Conservation (phyloP, 345 rosid species). For the Sonneratia caseolaris region DNA sequence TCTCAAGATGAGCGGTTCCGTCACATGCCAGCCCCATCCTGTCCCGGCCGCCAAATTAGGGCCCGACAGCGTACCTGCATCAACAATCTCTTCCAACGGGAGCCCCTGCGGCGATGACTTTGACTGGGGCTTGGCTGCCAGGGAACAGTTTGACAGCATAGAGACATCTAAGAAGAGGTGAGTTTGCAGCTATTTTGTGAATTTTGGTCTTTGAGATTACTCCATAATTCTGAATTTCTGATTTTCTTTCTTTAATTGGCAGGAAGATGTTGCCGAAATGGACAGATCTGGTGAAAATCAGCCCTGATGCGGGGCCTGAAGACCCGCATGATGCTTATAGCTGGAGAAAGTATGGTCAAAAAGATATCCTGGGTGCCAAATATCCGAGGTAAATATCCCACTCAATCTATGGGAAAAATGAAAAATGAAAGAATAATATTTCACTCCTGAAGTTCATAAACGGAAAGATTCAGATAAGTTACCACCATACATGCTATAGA, state of each 20-base stretch:
- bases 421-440: neutral
- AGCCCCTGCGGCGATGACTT: constrained; percentile 63
- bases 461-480: neutral
- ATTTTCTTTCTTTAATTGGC: constrained; percentile 12
- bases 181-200: neutral
- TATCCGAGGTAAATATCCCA: constrained; percentile 51
- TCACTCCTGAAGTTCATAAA: neutral
- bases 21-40: constrained; percentile 21
- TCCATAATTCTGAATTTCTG: neutral
- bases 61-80: constrained; percentile 23
- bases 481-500: too few species aligned
- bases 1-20: constrained; percentile 30
- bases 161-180: constrained; percentile 68
- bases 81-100: constrained; percentile 56
- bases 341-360: constrained; percentile 97
- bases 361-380: constrained; percentile 74
- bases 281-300: constrained; percentile 57
- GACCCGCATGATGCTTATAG: constrained; percentile 63
- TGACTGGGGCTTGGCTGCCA: constrained; percentile 14
- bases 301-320: constrained; percentile 47
- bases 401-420: neutral
- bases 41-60: constrained; percentile 4
- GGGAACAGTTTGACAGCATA: constrained; percentile 31
- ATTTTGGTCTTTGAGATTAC: too few species aligned
- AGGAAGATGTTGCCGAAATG: constrained; percentile 52